Percentiles rank a stretch among this genome's conserved stretches.
These are phyloP conservation scores for Talaromyces funiculosus DNA, from an alignment of 2,329 filamentous ascomycete species.

Conservation along the genomic window DNA sequence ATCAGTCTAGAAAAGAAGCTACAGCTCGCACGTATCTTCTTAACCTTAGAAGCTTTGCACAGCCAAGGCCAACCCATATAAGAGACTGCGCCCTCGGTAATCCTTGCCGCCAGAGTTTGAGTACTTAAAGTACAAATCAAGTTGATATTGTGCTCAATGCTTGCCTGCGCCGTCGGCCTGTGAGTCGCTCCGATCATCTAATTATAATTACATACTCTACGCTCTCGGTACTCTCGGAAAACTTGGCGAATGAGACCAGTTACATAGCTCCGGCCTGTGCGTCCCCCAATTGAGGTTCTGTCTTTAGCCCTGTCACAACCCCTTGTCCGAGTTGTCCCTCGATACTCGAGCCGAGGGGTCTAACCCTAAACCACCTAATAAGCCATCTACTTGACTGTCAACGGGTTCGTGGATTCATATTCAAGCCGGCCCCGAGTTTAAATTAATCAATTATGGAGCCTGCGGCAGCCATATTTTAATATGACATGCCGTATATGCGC, in stretches of 20 bases:
- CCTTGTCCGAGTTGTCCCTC: neutral
- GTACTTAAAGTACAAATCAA: neutral
- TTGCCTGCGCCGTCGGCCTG: neutral
- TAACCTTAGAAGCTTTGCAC: neutral
- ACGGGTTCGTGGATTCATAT: neutral
- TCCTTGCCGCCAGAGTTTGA: neutral
- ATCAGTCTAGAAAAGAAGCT: neutral
- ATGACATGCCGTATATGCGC: neutral
- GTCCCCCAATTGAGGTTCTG: neutral
- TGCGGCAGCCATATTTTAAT: neutral
- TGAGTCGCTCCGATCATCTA: neutral
- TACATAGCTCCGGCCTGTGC: neutral
- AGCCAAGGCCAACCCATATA: too few relatives aligned
- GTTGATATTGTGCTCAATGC: neutral
- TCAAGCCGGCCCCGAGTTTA: neutral
- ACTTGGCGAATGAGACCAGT: neutral
- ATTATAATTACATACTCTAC: neutral
- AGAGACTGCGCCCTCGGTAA: too few relatives aligned
- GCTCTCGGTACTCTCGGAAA: neutral
- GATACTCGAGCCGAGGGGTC: neutral
- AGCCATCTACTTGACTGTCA: neutral
- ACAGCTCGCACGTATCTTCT: neutral
- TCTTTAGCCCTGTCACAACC: neutral
- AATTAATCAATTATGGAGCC: neutral
- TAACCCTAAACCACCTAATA: neutral